Base-by-base conservation (phyloP, 176 grass and related monocot species). In the Triticum monococcum region DNA sequence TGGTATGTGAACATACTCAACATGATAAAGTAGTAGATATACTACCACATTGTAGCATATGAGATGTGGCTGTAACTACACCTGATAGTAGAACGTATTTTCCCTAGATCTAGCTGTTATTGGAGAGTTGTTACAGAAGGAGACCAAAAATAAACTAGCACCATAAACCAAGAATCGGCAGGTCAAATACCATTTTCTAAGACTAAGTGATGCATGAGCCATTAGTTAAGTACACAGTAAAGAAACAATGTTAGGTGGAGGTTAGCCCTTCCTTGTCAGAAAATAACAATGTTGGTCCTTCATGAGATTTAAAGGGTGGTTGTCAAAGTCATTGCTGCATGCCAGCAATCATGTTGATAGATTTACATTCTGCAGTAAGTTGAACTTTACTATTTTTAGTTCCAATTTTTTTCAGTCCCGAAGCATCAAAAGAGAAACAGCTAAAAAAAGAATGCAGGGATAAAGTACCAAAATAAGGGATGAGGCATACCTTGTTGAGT, bases 401-500 rank as follows among this genome's bases (percentile, higher is more conserved):
- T 63, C n/a, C 13, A 30, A 16, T 18, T 16, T 81, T 75, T 18
- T 56, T n/a, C 73, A 35, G 24, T 32, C 23, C 24, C 54, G 12
- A 33, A 35, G 11, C 52, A 82, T 3, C 31, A 10, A 83, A 77
- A 63, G 16, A 83, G 38, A 41, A 79, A 40, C 17, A 73, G 41
- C 41, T 24, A 24, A 61, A 8, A 69, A 57, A 82, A 54, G 17
- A 68, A 38, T 24, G 30, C 9, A 85, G 45, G 33, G 3, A 36
- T 23, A 62, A 40, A 69, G 13, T 83, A 60, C 10, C 72, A 75
- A 81, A 61, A 89, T 52, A 56, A 78, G n/a, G 43, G 6, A 90
- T 26, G 37, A 85, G 30, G 84, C 75, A 12, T 90, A 92, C 97
- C 97, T 96, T 98, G 86, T 98, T 98, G 57, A 98, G 89, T 61